Evolutionary conservation across 805 yeast species (phyloP), one percentile per base, ranked within the genome.

Genomic region (Peterozyma xylosa): DNA sequence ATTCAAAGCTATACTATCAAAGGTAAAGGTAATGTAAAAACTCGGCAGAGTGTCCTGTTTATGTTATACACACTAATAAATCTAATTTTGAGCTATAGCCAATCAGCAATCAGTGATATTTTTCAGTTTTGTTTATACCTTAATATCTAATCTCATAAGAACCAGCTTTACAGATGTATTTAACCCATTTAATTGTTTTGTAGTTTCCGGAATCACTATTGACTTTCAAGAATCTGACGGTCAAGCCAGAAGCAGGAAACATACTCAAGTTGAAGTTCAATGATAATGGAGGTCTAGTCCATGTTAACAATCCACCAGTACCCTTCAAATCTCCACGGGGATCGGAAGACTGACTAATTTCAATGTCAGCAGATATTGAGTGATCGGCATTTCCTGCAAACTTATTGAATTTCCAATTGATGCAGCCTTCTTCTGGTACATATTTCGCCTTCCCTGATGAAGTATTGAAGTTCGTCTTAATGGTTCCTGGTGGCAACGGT

Each of bases 181-280:
- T 78, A 32, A 90, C 95, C 95, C 95, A 88, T 58, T 90, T 91
- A 17, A 86, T 78, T 0, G 95, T 80, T 30, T 41, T 44, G 18
- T 13, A 11, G 63, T 87, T 86, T 43, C 76, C 76, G 9, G 53
- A 63, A 54, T 59, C 72, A 64, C 65, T 90, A 72, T 48, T 66
- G 5, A 91, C 82, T 56, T 77, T 79, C 52, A 90, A 68, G 57
- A 76, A 84, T 48, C 83, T 74, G 34, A 90, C 91, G 14, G 76
- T 73, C 38, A 87, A 66, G 0, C 96, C 95, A 9, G 91, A 80
- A 48, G 83, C 69, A 11, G 90, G 80, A 57, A 78, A 84, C 86
- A 83, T 85, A 43, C 82, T 73, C 40, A 90, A 64, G 37, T 69
- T 68, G 58, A 91, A 90, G 41, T 72, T 73, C 53, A 87, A 59